Evolutionary conservation across 805 yeast species (phyloP).

Genomic region (Monosporozyma servazzii): DNA sequence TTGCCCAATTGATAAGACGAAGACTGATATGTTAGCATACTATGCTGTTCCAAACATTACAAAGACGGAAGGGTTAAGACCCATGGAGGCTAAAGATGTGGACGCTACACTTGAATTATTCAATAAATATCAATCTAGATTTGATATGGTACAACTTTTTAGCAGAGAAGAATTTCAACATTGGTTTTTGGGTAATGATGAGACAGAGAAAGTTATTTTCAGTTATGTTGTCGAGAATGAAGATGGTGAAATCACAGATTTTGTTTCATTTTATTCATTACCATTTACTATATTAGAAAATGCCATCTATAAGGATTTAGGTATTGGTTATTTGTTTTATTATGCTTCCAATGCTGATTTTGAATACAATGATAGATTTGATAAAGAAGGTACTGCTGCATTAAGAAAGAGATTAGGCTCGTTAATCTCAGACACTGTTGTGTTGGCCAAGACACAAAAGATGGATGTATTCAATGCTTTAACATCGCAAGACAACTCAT

Average conservation of each 20-base stretch:
- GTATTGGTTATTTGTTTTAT: conserved; percentile 83
- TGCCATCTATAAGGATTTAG: conserved; percentile 53
- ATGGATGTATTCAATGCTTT: conserved; percentile 93
- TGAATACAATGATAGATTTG: conserved; percentile 31
- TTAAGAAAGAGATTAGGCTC: conserved; percentile 51
- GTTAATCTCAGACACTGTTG: conserved; percentile 64
- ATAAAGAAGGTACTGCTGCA: conserved; percentile 32
- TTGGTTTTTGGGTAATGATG: conserved; percentile 62
- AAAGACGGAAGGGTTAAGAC: conserved; percentile 41
- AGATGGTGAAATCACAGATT: conserved; percentile 66
- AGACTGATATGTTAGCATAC: conserved; percentile 61
- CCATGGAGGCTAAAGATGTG: conserved; percentile 50
- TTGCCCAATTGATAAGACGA: conserved; percentile 61
- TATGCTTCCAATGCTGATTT: conserved; percentile 69
- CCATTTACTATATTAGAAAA: conserved; percentile 78
- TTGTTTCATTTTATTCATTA: conserved; percentile 78
- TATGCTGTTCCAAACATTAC: conserved; percentile 51
- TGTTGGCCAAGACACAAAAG: conserved; percentile 52
- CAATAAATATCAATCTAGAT: conserved; percentile 53
- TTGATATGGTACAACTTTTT: conserved; percentile 65
- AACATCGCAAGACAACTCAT: conserved; percentile 80
- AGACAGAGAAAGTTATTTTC: conserved; percentile 47
- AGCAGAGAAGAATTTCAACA: conserved; percentile 52
- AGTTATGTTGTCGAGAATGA: conserved; percentile 63
- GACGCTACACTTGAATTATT: conserved; percentile 55